Conservation (phyloP, 1,284 basidiomycete species). For the Austroboletus novae-zelandiae region DNA sequence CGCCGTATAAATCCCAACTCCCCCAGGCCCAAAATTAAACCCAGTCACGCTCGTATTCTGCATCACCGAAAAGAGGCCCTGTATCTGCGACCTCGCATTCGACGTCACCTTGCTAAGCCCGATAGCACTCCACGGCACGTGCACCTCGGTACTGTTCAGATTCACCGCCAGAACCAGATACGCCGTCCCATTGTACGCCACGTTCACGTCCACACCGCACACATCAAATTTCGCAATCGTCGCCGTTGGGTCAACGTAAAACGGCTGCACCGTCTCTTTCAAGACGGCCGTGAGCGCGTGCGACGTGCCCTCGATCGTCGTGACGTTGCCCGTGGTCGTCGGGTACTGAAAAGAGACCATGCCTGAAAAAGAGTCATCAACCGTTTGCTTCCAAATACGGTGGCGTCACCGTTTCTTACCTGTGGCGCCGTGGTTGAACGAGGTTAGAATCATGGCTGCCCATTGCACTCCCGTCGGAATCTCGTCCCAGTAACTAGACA, state of each 20-base stretch:
- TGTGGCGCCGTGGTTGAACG: conserved; percentile 28
- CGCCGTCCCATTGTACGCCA: conserved; percentile 22
- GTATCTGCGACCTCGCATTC: conserved; percentile 21
- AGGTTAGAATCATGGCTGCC: conserved; percentile 23
- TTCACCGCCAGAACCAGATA: conserved; percentile 25
- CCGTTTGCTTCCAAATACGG: too few relatives aligned
- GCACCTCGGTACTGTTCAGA: background rate
- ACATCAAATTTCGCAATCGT: conserved; percentile 7
- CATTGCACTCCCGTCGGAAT: conserved; percentile 29
- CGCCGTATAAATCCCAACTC: conserved; percentile 26
- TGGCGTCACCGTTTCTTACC: conserved; percentile 7
- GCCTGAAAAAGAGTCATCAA: conserved; percentile 16
- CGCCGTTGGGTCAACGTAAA: conserved; percentile 14
- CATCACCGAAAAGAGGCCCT: conserved; percentile 8
- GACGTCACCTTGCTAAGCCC: conserved; percentile 16
- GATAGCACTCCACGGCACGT: conserved; percentile 20
- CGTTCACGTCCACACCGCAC: conserved; percentile 21
- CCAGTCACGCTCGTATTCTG: conserved; percentile 20
- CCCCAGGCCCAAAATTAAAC: conserved; percentile 14
- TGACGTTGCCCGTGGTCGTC: conserved; percentile 16
- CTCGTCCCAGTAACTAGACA: conserved; percentile 26
- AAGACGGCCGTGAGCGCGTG: conserved; percentile 5
- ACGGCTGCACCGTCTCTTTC: conserved; percentile 15
- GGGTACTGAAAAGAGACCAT: conserved; percentile 31
- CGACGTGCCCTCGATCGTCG: conserved; percentile 26